Evolutionary conservation across 768 basidiomycete species (phyloP).

Genomic region (Plicaturopsis crispa): DNA sequence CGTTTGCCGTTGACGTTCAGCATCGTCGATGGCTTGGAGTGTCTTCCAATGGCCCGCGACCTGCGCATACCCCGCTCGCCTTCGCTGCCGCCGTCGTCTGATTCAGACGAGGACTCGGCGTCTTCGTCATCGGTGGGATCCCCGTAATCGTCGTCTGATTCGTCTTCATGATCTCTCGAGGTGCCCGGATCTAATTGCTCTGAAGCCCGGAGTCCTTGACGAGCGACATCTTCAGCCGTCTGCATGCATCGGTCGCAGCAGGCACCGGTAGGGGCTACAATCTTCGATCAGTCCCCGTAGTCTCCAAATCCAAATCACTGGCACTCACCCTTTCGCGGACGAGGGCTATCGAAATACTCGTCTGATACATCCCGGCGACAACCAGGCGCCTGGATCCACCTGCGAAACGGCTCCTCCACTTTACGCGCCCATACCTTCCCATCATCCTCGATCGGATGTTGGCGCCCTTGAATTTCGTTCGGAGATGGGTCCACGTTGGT

Average conservation of each 20-base stretch:
- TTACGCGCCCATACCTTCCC: slow-evolving; percentile 18
- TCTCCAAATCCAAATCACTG: too few relatives aligned
- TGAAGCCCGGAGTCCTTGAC: too few relatives aligned
- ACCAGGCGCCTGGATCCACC: slow-evolving; percentile 17
- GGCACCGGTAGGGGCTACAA: slow-evolving; percentile 8
- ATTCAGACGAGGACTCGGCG: too few relatives aligned
- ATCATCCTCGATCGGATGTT: neutral
- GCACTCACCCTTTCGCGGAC: slow-evolving; percentile 13
- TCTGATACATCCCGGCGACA: slow-evolving; percentile 23
- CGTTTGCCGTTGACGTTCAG: slow-evolving; percentile 17
- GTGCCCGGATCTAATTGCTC: too few relatives aligned
- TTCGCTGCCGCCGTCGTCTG: too few relatives aligned
- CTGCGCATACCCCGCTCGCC: too few relatives aligned
- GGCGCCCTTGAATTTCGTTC: neutral
- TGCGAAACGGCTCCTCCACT: slow-evolving; percentile 20
- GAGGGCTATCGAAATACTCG: slow-evolving; percentile 24
- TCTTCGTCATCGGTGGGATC: too few relatives aligned
- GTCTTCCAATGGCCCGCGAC: too few relatives aligned
- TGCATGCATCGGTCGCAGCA: slow-evolving; percentile 14
- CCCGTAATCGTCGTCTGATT: too few relatives aligned
- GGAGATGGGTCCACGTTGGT: neutral
- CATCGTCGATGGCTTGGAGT: slow-evolving; percentile 8
- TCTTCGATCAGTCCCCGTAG: too few relatives aligned
- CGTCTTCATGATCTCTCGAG: too few relatives aligned
- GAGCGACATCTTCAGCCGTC: too few relatives aligned